Evolutionary conservation across 2,329 filamentous ascomycete genomes (phyloP), one percentile per base, ranked within the genome.

Genomic region (Chrysosporium queenslandicum): DNA sequence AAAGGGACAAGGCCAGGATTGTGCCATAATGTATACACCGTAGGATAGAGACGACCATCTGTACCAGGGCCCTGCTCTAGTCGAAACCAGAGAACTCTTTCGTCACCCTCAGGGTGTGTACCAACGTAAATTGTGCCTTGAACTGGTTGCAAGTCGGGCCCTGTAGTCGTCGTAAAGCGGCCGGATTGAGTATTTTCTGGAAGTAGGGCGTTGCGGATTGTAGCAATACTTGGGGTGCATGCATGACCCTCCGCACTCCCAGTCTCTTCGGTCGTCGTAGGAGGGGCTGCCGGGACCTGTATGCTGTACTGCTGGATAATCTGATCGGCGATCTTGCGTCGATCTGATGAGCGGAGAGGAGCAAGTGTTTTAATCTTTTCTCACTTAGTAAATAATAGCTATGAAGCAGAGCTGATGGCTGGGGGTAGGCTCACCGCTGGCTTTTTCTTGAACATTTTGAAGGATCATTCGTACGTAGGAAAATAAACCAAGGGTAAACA

Each of bases 11-110:
- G 68, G 27, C 72, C 70, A 2, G 81, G 73, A 59, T 83, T 80
- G 53, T 76, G 74, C 82, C 82, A 86, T 54, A 85, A 66, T 1
- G 82, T 83, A 62, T 85, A 85, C 2, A 85, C 80, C 42, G 73
- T 71, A 3, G 71, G 71, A 53, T 72, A 73, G 11, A 73, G 57
- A 30, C 66, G 65, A 47, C 66, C 64, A 56, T 71, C 67, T 0
- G 67, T 63, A 1, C 66, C 68, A 7, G 66, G 68, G 29, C 70
- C 74, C 56, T 81, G 79, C 50, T 78, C 78, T 21, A 80, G 67
- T 64, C 78, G 79, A 55, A 82, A 78, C 82, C 82, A 86, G 30
- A 85, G 64, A 53, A 83, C 74, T 23, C 82, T 70, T 58, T 78
- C 74, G 48, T 83, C 79, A 48, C 74, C 72, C 23, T 72, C 75